Percentiles rank a stretch among this genome's conserved stretches.
Evolutionary conservation across 2,329 filamentous ascomycete genomes (phyloP).

Genomic region (Pezicula radicicola): DNA sequence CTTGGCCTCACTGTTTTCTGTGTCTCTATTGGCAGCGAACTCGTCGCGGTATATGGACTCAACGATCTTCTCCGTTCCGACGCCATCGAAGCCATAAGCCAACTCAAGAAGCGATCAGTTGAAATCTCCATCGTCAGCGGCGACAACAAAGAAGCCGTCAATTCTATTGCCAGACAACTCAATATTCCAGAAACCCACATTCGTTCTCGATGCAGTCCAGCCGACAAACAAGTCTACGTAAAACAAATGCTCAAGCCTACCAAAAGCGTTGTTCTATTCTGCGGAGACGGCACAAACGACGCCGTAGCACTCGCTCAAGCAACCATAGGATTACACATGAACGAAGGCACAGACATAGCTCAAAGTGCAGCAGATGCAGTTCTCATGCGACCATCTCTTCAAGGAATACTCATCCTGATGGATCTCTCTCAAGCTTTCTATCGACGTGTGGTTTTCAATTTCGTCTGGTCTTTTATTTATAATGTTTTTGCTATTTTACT

Average conservation of each 20-base stretch:
- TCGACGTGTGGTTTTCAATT: conserved; percentile 55
- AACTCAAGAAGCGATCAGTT: conserved; percentile 36
- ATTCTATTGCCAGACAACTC: conserved; percentile 35
- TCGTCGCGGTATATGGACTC: conserved; percentile 43
- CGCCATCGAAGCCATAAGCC: conserved; percentile 30
- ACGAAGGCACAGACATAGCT: conserved; percentile 60
- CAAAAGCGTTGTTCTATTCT: conserved; percentile 55
- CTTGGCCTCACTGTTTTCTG: conserved; percentile 44
- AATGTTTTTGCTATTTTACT: conserved; percentile 60
- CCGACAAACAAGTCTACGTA: conserved; percentile 19
- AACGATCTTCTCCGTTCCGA: conserved; percentile 44
- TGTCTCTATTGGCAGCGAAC: conserved; percentile 34
- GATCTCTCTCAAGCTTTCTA: conserved; percentile 39
- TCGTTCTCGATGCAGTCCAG: conserved; percentile 24
- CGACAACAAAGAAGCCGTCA: conserved; percentile 50
- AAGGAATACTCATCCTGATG: conserved; percentile 55
- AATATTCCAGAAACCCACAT: conserved; percentile 29
- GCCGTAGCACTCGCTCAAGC: conserved; percentile 70
- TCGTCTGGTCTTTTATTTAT: conserved; percentile 59
- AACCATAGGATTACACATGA: conserved; percentile 68
- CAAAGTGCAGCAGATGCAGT: conserved; percentile 66
- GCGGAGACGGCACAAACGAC: conserved; percentile 79
- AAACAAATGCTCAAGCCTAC: conserved; percentile 1
- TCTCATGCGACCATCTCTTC: conserved; percentile 54
- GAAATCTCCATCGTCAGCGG: conserved; percentile 48